Percentiles rank a stretch among this genome's conserved stretches.
Conservation (phyloP, 1,284 basidiomycete genomes). For the Agroathelia rolfsii region DNA sequence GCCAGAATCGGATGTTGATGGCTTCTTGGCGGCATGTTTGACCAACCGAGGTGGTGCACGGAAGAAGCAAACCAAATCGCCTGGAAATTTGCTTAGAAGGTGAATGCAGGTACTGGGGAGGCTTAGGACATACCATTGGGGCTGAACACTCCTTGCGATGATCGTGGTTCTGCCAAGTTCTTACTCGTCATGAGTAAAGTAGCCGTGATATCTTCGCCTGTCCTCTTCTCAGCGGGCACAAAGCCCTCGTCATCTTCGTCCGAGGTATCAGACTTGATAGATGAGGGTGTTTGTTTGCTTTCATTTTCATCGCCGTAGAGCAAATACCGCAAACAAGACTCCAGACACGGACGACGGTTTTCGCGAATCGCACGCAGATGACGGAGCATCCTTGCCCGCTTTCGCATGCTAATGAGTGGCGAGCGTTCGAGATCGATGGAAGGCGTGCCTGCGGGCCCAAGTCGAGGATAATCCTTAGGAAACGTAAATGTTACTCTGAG, state of each 20-base stretch:
- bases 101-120: no score
- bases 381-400: slow-evolving; percentile 67
- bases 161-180: slow-evolving; percentile 71
- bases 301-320: slow-evolving; percentile 57
- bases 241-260: slow-evolving; percentile 34
- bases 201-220: slow-evolving; percentile 38
- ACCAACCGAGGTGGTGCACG: slow-evolving; percentile 66
- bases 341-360: slow-evolving; percentile 66
- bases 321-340: slow-evolving; percentile 73
- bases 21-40: slow-evolving; percentile 33
- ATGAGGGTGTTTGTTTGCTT: slow-evolving; percentile 25
- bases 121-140: slow-evolving; percentile 65
- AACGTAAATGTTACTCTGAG: slow-evolving; percentile 88
- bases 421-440: slow-evolving; percentile 77
- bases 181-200: slow-evolving; percentile 52
- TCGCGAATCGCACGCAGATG: slow-evolving; percentile 67
- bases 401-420: slow-evolving; percentile 68
- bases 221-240: slow-evolving; percentile 27
- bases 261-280: slow-evolving; percentile 46
- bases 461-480: slow-evolving; percentile 72
- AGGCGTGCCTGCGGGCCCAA: slow-evolving; percentile 56
- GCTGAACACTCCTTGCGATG: slow-evolving; percentile 77
- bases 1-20: slow-evolving; percentile 18
- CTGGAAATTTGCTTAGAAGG: slow-evolving; percentile 26
- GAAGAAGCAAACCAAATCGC: slow-evolving; percentile 81